A percentile compares a stretch with the other conserved stretches of the same genome.
phyloP scores from a whole-genome alignment of 2,329 filamentous ascomycete species.

The Penicillium nordicum region DNA sequence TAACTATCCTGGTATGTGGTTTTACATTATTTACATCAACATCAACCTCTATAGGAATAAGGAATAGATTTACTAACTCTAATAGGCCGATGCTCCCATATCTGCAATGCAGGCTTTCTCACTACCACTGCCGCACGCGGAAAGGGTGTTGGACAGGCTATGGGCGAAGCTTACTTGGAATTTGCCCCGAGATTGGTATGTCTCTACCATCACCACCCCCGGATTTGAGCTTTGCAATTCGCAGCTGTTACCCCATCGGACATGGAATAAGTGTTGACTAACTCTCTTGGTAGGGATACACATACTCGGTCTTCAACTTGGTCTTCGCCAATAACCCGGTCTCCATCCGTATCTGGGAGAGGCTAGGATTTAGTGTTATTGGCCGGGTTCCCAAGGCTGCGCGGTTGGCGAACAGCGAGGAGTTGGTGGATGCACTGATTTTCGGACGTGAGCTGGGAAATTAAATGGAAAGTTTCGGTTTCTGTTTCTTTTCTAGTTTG shows the following conservation, averaged over 20 bases:
- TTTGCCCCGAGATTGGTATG: conserved; percentile 38
- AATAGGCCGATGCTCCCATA: conserved; percentile 39
- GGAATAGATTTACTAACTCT: not conserved
- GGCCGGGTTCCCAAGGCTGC: conserved; percentile 38
- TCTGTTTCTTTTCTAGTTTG: not conserved
- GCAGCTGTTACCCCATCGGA: not conserved
- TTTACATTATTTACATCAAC: not conserved
- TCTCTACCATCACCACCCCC: not conserved
- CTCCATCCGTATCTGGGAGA: conserved; percentile 40
- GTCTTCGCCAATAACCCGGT: conserved; percentile 42
- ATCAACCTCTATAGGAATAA: not conserved
- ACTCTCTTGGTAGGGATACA: conserved; percentile 33
- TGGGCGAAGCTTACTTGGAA: conserved; percentile 38
- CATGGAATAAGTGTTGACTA: not conserved
- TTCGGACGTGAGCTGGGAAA: conserved; percentile 34
- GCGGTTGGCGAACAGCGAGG: conserved; percentile 35
- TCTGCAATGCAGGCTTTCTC: conserved; percentile 40
- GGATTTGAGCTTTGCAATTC: no score
- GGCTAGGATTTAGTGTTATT: conserved; percentile 37
- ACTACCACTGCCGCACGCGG: conserved; percentile 33
- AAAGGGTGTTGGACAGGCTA: conserved; percentile 34
- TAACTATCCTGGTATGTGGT: conserved; percentile 39
- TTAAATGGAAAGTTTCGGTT: not conserved
- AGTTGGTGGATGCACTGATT: conserved; percentile 40
- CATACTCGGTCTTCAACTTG: conserved; percentile 42